These are phyloP conservation scores for Hypomontagnella submonticulosa DNA, from an alignment of 495 filamentous ascomycete genomes.

Conservation along the genomic window DNA sequence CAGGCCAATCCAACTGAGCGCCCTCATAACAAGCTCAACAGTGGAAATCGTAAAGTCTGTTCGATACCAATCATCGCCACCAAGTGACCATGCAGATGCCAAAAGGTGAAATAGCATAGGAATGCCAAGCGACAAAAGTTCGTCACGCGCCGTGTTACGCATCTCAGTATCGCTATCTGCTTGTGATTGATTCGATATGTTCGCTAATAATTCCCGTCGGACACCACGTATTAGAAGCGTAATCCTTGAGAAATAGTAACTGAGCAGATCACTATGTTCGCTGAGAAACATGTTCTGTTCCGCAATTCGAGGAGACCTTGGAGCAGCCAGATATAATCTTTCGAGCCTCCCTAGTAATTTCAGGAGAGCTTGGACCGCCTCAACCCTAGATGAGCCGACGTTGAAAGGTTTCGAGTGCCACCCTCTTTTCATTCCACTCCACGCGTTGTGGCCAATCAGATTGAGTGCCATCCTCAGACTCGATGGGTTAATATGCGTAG, in stretches of 20 bases:
- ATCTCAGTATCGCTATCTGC: conserved; percentile 13
- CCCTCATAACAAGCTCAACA: conserved; percentile 37
- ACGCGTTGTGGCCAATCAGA: conserved; percentile 28
- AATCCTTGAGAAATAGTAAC: conserved; percentile 44
- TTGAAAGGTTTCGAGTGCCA: conserved; percentile 31
- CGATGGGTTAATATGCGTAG: conserved; percentile 23
- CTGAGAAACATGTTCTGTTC: conserved; percentile 42
- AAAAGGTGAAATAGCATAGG: conserved; percentile 45
- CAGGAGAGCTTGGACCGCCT: conserved; percentile 30
- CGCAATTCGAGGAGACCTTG: conserved; percentile 29
- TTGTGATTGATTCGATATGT: conserved; percentile 9
- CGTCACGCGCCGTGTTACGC: conserved; percentile 19
- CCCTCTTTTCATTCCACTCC: conserved; percentile 23
- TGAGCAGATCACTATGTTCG: conserved; percentile 31
- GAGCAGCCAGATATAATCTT: conserved; percentile 29
- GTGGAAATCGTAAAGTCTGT: conserved; percentile 37
- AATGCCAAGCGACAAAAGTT: conserved; percentile 31
- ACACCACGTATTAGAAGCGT: conserved; percentile 30
- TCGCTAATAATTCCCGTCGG: conserved; percentile 11
- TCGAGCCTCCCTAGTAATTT: conserved; percentile 37
- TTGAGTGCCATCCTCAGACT: conserved; percentile 26
- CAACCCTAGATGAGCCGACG: conserved; percentile 13
- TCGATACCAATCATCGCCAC: conserved; percentile 23
- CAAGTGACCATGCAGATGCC: conserved; percentile 36
- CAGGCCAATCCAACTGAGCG: conserved; percentile 31